Evolutionary conservation across 1,284 basidiomycete species (phyloP).

Genomic region (Rhodotorula sp.): DNA sequence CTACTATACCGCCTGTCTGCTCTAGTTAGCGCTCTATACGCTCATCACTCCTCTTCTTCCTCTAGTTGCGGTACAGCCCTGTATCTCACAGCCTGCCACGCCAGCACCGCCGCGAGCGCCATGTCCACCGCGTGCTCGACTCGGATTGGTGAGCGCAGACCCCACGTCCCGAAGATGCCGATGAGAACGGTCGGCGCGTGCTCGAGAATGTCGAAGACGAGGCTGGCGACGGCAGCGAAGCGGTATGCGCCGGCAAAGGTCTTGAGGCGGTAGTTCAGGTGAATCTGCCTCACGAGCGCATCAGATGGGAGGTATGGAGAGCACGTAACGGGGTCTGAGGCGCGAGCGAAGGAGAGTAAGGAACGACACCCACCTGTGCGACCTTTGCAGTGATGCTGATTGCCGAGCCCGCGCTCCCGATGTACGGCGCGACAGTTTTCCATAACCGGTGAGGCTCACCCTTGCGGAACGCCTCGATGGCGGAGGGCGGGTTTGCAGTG

Average conservation of each 20-base stretch:
- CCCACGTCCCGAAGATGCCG: conserved; percentile 4
- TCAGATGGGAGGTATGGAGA: no score
- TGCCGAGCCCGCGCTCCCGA: neutral
- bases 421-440: no score
- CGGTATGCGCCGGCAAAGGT: conserved; percentile 1
- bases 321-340: no score
- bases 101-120: neutral
- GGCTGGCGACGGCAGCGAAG: neutral
- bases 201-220: neutral
- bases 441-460: neutral
- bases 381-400: no score
- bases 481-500: neutral
- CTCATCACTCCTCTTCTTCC: conserved; percentile 5
- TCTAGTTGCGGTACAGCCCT: conserved; percentile 1
- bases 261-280: conserved; percentile 1
- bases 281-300: no score
- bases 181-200: neutral
- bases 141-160: neutral
- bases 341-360: neutral
- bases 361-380: no score
- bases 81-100: neutral
- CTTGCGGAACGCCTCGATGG: neutral
- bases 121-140: neutral
- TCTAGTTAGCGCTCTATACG: no score
- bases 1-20: no score